These are phyloP conservation scores for Ambrosia hybrid DNA, from an alignment of 140 eudicot genomes.

Conservation along the genomic window DNA sequence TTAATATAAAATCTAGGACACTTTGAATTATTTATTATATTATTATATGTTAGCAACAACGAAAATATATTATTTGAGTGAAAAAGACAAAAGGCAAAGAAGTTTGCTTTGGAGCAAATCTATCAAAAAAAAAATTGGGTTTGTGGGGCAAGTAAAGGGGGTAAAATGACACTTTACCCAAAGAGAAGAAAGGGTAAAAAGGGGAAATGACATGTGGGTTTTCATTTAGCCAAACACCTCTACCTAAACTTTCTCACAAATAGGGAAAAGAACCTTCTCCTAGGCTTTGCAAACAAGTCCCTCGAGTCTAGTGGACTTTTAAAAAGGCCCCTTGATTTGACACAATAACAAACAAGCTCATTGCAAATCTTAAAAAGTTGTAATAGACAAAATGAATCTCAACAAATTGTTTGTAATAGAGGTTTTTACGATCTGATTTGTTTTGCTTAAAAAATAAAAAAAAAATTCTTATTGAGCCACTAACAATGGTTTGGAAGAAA, in stretches of 20 bases:
- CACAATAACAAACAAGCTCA: not conserved
- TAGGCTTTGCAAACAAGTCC: conserved; percentile 21
- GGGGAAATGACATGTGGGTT: conserved; percentile 36
- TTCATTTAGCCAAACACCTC: conserved; percentile 40
- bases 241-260: conserved; percentile 17
- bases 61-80: not conserved
- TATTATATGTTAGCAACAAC: not conserved
- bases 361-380: not conserved
- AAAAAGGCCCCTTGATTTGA: not conserved
- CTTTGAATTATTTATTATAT: not conserved
- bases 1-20: not conserved
- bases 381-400: not conserved
- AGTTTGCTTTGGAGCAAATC: conserved; percentile 39
- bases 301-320: not conserved
- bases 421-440: not conserved
- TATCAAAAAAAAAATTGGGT: conserved; percentile 23
- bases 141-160: conserved; percentile 20
- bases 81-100: conserved; percentile 31
- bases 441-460: not conserved
- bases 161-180: conserved; percentile 35
- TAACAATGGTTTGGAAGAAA: too few relatives aligned
- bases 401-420: not conserved
- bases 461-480: too few relatives aligned
- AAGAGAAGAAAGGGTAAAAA: conserved; percentile 35
- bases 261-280: conserved; percentile 33